These are phyloP conservation scores for Sicyos edulis DNA, from an alignment of 306 rosid species.

Conservation along the genomic window DNA sequence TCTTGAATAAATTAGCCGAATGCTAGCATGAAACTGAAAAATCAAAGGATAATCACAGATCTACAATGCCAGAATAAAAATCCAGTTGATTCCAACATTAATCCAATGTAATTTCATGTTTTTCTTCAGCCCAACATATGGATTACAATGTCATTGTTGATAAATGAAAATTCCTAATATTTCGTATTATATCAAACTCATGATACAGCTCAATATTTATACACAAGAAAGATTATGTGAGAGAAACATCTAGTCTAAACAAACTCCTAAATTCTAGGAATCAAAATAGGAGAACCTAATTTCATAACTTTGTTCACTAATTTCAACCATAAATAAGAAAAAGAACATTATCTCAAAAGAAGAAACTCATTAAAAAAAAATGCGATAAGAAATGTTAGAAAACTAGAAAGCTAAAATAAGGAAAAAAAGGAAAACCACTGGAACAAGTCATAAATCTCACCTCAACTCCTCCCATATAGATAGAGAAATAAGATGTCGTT, in stretches of 20 bases:
- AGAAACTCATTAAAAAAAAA: not conserved
- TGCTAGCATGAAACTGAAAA: slow-evolving; percentile 1
- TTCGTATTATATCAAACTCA: too few species aligned
- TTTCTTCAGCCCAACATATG: slow-evolving; percentile 9
- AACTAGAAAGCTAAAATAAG: not conserved
- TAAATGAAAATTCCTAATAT: not conserved
- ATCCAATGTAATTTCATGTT: not conserved
- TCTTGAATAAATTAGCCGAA: not conserved
- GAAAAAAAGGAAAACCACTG: slow-evolving; percentile 22
- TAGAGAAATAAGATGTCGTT: slow-evolving; percentile 88
- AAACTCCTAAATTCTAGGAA: too few species aligned
- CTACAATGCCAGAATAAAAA: not conserved
- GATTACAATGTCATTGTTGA: not conserved
- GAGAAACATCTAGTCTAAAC: too few species aligned
- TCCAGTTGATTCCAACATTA: not conserved
- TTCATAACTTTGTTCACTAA: too few species aligned
- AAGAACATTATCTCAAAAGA: not conserved
- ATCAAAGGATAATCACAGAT: not conserved
- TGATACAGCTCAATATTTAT: too few species aligned
- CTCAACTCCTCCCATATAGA: slow-evolving; percentile 97
- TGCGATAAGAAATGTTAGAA: not conserved
- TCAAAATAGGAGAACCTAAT: too few species aligned
- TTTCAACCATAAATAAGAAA: not conserved
- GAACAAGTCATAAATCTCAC: slow-evolving; percentile 33
- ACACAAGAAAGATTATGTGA: too few species aligned